phyloP scores from a whole-genome alignment of 306 rosid genomes.

The Rosa rugosa region DNA sequence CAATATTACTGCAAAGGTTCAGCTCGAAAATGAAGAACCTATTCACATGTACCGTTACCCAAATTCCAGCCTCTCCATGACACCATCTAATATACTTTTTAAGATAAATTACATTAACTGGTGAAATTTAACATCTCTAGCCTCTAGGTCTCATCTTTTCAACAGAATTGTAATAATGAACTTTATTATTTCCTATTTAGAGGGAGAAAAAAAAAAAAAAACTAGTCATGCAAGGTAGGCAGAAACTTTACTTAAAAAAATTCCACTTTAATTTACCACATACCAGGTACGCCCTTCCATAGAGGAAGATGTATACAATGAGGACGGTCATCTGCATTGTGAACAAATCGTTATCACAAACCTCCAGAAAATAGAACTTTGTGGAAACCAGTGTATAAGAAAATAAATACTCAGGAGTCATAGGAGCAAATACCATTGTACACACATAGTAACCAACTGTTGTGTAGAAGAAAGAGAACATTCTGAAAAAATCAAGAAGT shows the following conservation, averaged over 20 bases:
- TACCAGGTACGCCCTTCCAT: constrained; percentile 96
- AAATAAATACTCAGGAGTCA: background rate
- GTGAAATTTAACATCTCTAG: background rate
- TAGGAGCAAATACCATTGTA: constrained; percentile 65
- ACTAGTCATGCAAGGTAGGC: background rate
- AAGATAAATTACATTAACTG: background rate
- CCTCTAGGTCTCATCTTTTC: background rate
- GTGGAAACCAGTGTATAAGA: background rate
- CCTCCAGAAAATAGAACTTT: constrained; percentile 3
- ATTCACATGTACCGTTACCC: background rate
- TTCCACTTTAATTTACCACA: constrained; percentile 18
- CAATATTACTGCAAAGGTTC: background rate
- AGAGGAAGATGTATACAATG: constrained; percentile 79
- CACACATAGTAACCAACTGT: constrained; percentile 95
- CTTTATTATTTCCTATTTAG: background rate
- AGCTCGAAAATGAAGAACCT: background rate
- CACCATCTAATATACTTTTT: background rate
- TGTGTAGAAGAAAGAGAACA: constrained; percentile 92
- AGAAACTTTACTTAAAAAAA: background rate
- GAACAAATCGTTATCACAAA: constrained; percentile 24
- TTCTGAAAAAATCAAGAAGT: constrained; percentile 93
- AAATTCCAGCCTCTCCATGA: background rate
- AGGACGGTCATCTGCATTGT: constrained; percentile 93
- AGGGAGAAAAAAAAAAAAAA: background rate
- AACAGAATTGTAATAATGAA: background rate